A percentile compares a stretch with the other conserved stretches of the same genome.
Conservation (phyloP, 805 yeast genomes). For the Yueomyces sinensis region DNA sequence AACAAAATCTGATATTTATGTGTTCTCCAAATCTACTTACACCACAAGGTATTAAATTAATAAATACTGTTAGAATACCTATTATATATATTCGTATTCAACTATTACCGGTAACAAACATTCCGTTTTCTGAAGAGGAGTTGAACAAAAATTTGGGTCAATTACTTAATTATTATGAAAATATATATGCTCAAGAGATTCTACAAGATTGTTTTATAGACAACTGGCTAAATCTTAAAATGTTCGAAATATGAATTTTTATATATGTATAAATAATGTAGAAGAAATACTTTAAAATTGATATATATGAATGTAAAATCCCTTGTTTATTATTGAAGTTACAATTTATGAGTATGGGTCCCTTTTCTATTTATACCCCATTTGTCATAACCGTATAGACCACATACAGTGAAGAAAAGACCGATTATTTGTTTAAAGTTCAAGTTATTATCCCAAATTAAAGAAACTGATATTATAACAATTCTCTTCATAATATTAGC, state of each 20-base stretch:
- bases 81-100: constrained; percentile 19
- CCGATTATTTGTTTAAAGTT: constrained; percentile 36
- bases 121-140: constrained; percentile 5
- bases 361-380: constrained; percentile 35
- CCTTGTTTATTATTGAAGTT: neutral
- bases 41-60: constrained; percentile 16
- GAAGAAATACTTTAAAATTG: too few relatives aligned
- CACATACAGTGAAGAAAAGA: constrained; percentile 39
- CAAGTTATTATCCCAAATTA: constrained; percentile 46
- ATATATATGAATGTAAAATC: neutral
- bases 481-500: constrained; percentile 69
- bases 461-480: constrained; percentile 52
- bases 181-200: constrained; percentile 16
- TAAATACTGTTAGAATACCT: constrained; percentile 18
- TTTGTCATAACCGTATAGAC: constrained; percentile 58
- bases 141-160: constrained; percentile 17
- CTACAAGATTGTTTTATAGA: constrained; percentile 16
- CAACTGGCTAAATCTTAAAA: constrained; percentile 16
- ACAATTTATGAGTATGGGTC: neutral
- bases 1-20: constrained; percentile 15
- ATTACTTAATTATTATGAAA: constrained; percentile 21
- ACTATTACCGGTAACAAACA: constrained; percentile 4
- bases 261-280: neutral
- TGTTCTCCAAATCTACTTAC: constrained; percentile 23
- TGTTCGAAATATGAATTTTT: constrained; percentile 2